Base-by-base conservation (phyloP, 441 rosid genomes). In the Melastoma candidum region DNA sequence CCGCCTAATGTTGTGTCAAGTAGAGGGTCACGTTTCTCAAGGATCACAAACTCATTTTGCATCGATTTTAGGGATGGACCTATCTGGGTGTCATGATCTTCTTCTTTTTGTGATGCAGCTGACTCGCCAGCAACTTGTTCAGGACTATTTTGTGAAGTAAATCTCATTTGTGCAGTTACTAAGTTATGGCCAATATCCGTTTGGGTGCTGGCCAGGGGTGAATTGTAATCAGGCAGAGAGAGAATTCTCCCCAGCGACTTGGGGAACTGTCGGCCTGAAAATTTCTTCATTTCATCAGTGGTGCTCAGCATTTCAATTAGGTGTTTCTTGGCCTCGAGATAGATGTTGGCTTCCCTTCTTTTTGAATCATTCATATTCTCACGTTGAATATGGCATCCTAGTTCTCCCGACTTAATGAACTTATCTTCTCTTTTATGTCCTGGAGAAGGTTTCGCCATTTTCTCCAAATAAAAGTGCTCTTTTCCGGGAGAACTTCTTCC, bases 401-500 rank as follows among this genome's bases (percentile, higher is more conserved):
- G 46, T 46, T 65, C 78, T 67, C 68, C 66, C 46, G 64, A 64
- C 63, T 74, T 74, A 56, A 59, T 54, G 39, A 54, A 53, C 63
- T 55, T 69, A 29, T 77, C 77, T 63, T 68, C 63, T 57, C 71
- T 81, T 55, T 69, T 74, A 59, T 55, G 63, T 47, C 70, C 62
- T 3, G 25, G 36, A 26, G 81, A 69, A 53, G 84, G 87, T 66
- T 70, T 80, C 6, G 85, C 70, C 58, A 84, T 78, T 75, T 77
- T 83, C 80, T 93, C 97, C 22, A 84, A 68, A 63, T 79, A 93
- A 75, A 93, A 89, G 63, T 80, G 99, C 49, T 93, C 96, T 80
- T 89, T 93, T 43, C 72, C 75, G 1, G 85, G 79, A 55, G 79
- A 73, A 64, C 49, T 75, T 63, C 68, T 77, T 14, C 80, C 86